Conservation (phyloP, 805 yeast species). For the Wickerhamiella azyma region DNA sequence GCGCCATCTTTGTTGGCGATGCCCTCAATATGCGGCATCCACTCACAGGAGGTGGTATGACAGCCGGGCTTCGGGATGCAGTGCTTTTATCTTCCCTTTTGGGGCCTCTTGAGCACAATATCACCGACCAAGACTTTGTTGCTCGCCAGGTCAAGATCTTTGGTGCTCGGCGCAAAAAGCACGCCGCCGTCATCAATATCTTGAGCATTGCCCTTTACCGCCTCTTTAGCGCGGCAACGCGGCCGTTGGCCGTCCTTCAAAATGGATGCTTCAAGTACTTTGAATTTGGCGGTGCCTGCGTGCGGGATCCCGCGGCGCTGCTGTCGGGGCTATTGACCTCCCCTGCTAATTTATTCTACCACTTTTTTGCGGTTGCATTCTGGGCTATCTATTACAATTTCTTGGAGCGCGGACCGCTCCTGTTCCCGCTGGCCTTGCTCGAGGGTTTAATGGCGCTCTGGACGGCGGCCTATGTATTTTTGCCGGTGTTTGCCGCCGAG, state of each 20-base stretch:
- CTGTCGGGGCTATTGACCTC: slow-evolving; percentile 68
- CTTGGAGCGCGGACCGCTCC: slow-evolving; percentile 46
- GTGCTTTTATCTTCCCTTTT: slow-evolving; percentile 52
- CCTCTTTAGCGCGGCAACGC: slow-evolving; percentile 74
- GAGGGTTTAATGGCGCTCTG: slow-evolving; percentile 55
- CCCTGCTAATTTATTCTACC: slow-evolving; percentile 64
- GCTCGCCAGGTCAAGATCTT: slow-evolving; percentile 46
- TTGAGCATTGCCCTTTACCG: slow-evolving; percentile 82
- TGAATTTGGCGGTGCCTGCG: slow-evolving; percentile 68
- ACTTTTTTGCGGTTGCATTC: slow-evolving; percentile 83
- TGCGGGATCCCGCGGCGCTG: slow-evolving; percentile 66
- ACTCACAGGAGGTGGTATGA: slow-evolving; percentile 98
- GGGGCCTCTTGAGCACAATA: slow-evolving; percentile 38
- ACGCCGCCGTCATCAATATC: slow-evolving; percentile 78
- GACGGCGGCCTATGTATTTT: slow-evolving; percentile 65
- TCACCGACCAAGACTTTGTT: slow-evolving; percentile 43
- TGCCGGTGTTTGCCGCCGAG: slow-evolving; percentile 49
- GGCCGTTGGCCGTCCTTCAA: slow-evolving; percentile 55
- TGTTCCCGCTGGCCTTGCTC: slow-evolving; percentile 55
- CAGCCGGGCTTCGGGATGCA: slow-evolving; percentile 86
- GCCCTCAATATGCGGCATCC: slow-evolving; percentile 97
- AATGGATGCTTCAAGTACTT: slow-evolving; percentile 83
- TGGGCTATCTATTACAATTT: slow-evolving; percentile 65
- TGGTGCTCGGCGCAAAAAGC: slow-evolving; percentile 62
- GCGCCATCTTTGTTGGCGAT: slow-evolving; percentile 78